Evolutionary conservation across 768 basidiomycete species (phyloP), one percentile per base, ranked within the genome.

Genomic region (Macrolepiota fuliginosa): DNA sequence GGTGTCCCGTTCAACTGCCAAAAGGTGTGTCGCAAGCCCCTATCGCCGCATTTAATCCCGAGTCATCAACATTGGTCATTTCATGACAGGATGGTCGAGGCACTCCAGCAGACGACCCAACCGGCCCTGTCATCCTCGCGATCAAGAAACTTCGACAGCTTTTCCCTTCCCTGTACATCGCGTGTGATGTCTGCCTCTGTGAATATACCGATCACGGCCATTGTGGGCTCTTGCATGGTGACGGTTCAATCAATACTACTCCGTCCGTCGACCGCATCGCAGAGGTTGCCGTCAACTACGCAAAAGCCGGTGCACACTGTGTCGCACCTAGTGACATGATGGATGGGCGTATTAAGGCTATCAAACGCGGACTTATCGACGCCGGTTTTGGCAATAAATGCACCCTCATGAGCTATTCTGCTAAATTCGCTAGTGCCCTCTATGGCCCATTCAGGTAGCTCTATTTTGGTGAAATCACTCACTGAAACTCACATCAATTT

Each of bases 321-420:
- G 96, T 99, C 61, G 97, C 97, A 1, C 97, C 97, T 6, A 97
- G 95, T 69, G 97, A 98, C 74, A 99, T 99, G 97, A 98, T 98
- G 95, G 97, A 99, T 71, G 97, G 96, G 0, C 82, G 96, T 19
- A 87, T 99, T 64, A 86, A 84, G 64, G 86, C 87, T 13, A 98
- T 99, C 76, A 99, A 99, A 73, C 80, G 85, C 39, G 83, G 81
- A 2, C 78, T 99, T 58, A 92, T 98, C 62, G 89, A 92, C 62
- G 83, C 83, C 46, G 94, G 94, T 17, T 80, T 86, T 49, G 95
- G 89, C 9, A 98, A 98, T 76, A 84, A 84, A 69, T 94, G 92
- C 73, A 90, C 90, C 5, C 81, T 99, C 55, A 98, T 99, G 97
- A 88, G 90, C 49, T 99, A 99, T 72, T 92, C 93, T 9, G 97